Conservation (phyloP, 176 grass and related monocot species). For the Eragrostis nindensis region DNA sequence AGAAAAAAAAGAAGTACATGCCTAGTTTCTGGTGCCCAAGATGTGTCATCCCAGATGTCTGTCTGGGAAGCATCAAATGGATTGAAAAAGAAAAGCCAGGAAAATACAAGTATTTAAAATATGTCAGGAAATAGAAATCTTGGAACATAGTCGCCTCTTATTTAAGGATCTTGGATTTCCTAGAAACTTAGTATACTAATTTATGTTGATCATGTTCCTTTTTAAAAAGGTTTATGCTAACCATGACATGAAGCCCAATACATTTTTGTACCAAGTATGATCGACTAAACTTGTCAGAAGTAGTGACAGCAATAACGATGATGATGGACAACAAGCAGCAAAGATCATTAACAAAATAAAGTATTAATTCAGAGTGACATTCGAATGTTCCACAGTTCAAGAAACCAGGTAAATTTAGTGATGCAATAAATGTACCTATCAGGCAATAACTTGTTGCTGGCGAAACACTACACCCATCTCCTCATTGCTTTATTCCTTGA, state of each 20-base stretch:
- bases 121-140: not conserved
- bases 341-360: not conserved
- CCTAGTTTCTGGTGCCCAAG: conserved; percentile 8
- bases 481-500: conserved; percentile 49
- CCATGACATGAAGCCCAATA: not conserved
- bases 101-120: conserved; percentile 23
- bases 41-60: not conserved
- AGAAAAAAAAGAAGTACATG: not conserved
- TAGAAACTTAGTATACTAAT: not conserved
- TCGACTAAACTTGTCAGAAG: not conserved
- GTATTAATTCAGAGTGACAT: not conserved
- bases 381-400: no score
- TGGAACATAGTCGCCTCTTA: not conserved
- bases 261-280: not conserved
- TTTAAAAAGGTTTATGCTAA: not conserved
- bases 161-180: conserved; percentile 1
- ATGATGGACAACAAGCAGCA: not conserved
- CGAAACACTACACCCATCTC: conserved; percentile 67
- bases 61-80: not conserved
- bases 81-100: not conserved
- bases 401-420: not conserved
- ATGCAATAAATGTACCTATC: conserved; percentile 36
- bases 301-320: conserved; percentile 5
- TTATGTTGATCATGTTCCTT: not conserved
- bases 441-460: conserved; percentile 16